phyloP scores from a whole-genome alignment of 495 filamentous ascomycete genomes.

The Neurospora sp. region DNA sequence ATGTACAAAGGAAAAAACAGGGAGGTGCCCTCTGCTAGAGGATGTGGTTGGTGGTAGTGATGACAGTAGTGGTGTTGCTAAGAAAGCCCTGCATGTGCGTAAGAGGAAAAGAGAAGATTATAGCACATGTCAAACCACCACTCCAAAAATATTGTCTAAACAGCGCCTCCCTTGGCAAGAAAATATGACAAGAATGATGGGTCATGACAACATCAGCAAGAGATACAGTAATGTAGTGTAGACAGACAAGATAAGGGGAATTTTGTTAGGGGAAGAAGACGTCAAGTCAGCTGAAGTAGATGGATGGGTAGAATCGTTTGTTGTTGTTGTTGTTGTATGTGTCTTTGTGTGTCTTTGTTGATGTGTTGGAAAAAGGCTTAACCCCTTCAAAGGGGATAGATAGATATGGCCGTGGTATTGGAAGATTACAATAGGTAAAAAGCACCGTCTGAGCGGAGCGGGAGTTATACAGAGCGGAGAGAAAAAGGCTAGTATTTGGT shows the following conservation, averaged over 20 bases:
- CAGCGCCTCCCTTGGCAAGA: neutral
- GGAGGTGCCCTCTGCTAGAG: neutral
- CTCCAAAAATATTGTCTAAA: neutral
- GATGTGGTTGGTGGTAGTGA: neutral
- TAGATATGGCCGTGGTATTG: neutral
- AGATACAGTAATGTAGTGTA: neutral
- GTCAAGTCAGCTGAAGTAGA: neutral
- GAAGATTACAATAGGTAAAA: neutral
- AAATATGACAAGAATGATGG: neutral
- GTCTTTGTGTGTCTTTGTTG: neutral
- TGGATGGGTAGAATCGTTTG: neutral
- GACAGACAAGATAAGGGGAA: neutral
- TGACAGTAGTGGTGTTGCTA: neutral
- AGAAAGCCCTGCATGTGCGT: neutral
- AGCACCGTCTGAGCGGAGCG: neutral
- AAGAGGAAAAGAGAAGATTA: neutral
- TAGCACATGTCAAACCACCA: neutral
- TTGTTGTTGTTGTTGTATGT: neutral
- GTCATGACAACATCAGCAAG: constrained; percentile 4
- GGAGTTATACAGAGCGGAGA: neutral
- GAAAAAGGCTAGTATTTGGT: neutral
- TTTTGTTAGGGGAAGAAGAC: neutral
- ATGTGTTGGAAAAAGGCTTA: neutral
- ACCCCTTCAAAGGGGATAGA: neutral
- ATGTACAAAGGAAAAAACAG: neutral